Evolutionary conservation across 306 rosid genomes (phyloP).

Genomic region (Ammopiptanthus mongolicus): DNA sequence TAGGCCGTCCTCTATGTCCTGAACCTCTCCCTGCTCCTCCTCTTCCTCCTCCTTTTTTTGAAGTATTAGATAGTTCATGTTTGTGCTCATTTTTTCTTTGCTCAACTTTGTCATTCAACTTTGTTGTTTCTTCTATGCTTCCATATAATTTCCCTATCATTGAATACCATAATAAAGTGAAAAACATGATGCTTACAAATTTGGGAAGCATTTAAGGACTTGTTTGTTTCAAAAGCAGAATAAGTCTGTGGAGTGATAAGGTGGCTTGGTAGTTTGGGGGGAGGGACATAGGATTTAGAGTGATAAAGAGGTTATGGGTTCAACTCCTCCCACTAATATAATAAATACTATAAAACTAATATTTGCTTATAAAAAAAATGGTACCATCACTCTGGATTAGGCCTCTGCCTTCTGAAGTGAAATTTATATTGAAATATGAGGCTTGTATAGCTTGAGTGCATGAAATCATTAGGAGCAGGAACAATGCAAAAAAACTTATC

Average conservation of each 20-base stretch:
- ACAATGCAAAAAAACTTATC: too few species aligned
- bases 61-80: neutral
- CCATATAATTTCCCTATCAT: slow-evolving; percentile 13
- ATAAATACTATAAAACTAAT: too few species aligned
- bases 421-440: too few species aligned
- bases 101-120: slow-evolving; percentile 1
- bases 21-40: neutral
- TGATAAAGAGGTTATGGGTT: too few species aligned
- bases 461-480: neutral
- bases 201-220: too few species aligned
- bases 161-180: neutral
- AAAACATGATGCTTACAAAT: too few species aligned
- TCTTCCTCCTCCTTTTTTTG: slow-evolving; percentile 2
- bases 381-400: neutral
- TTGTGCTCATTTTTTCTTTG: neutral
- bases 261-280: too few species aligned
- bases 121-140: neutral
- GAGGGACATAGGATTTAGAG: too few species aligned
- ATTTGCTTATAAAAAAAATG: too few species aligned
- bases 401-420: neutral
- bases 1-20: too few species aligned
- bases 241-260: too few species aligned
- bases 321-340: too few species aligned
- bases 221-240: neutral
- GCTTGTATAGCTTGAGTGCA: neutral